phyloP scores from a whole-genome alignment of 257 asterid genomes.

The Lavandula angustifolia region DNA sequence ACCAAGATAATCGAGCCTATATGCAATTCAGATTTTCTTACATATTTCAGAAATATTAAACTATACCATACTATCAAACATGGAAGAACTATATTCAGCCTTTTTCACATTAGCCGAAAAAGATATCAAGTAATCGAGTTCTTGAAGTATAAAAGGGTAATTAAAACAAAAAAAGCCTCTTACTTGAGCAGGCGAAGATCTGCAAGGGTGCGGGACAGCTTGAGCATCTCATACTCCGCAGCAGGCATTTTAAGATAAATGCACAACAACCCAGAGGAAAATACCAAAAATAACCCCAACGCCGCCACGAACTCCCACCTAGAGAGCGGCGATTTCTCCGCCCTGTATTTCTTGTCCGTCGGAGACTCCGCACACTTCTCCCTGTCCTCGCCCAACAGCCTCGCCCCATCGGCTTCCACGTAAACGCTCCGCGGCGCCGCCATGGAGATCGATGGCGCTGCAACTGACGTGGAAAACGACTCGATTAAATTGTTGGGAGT shows the following conservation, averaged over 20 bases:
- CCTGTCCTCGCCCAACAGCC: constrained; percentile 51
- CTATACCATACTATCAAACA: not conserved
- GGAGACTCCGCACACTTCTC: constrained; percentile 61
- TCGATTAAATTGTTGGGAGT: constrained; percentile 37
- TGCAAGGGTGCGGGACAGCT: constrained; percentile 75
- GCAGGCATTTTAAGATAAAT: constrained; percentile 82
- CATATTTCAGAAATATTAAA: not conserved
- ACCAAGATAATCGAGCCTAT: not conserved
- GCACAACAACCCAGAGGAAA: constrained; percentile 54
- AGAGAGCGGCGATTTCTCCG: constrained; percentile 55
- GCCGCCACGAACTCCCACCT: constrained; percentile 76
- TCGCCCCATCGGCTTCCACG: constrained; percentile 50
- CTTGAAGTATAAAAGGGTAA: not conserved
- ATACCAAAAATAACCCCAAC: constrained; percentile 67
- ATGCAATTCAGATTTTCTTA: not conserved
- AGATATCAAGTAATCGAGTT: not conserved
- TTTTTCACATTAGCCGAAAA: not conserved
- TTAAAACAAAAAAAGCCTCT: not conserved
- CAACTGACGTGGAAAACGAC: constrained; percentile 35
- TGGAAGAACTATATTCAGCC: not conserved
- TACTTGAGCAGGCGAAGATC: constrained; percentile 65
- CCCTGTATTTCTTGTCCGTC: constrained; percentile 59
- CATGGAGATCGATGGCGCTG: constrained; percentile 43
- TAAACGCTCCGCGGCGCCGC: constrained; percentile 71
- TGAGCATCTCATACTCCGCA: constrained; percentile 69